phyloP scores from a whole-genome alignment of 192 early-diverging fungal species.

The Endogone sp. region DNA sequence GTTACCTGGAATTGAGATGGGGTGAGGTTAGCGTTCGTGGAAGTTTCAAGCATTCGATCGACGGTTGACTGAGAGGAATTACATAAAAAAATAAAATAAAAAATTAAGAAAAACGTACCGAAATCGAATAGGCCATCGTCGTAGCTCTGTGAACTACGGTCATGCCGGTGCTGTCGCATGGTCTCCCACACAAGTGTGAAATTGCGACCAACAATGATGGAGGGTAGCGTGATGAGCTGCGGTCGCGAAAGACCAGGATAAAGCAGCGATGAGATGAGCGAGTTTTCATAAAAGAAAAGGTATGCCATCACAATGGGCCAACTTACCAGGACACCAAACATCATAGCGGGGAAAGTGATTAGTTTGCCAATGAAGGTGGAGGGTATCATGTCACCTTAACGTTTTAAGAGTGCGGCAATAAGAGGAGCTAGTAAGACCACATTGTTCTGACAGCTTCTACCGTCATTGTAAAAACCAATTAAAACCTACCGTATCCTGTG shows the following conservation, averaged over 20 bases:
- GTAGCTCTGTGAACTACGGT: neutral
- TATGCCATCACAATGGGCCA: neutral
- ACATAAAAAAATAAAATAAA: neutral
- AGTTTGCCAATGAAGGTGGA: conserved; percentile 76
- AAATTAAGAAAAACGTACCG: neutral
- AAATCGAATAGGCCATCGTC: neutral
- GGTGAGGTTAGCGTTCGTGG: neutral
- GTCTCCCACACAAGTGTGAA: conserved; percentile 82
- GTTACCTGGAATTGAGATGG: conserved; percentile 8
- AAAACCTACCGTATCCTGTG: conserved; percentile 60
- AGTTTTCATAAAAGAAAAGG: neutral
- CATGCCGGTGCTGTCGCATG: conserved; percentile 38
- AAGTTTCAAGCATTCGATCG: neutral
- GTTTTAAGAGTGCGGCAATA: neutral
- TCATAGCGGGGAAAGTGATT: conserved; percentile 78
- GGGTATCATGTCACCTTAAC: conserved; percentile 73
- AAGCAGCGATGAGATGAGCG: neutral
- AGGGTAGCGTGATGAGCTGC: conserved; percentile 75
- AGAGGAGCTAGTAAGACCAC: neutral
- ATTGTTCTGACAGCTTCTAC: neutral
- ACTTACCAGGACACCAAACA: conserved; percentile 65
- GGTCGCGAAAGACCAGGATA: neutral
- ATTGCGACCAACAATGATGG: conserved; percentile 80
- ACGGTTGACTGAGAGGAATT: neutral
- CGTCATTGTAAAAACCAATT: neutral